Evolutionary conservation across 2,329 filamentous ascomycete genomes (phyloP), one percentile per base, ranked within the genome.

Genomic region (Apiospora sp.): DNA sequence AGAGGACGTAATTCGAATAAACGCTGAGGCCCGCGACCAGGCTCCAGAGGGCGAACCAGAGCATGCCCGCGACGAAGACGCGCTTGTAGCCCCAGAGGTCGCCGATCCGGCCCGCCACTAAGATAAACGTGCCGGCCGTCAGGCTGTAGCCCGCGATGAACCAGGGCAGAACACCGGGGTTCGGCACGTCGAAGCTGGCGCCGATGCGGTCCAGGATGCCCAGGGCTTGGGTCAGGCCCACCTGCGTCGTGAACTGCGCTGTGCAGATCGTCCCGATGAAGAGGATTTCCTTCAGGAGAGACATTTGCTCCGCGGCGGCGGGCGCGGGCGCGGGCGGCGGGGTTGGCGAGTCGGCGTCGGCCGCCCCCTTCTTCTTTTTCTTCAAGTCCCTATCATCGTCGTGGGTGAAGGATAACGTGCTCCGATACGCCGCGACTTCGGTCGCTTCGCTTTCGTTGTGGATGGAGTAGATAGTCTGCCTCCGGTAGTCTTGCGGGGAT

Each of bases 81-180:
- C 77, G 80, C 77, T 85, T 85, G 78, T 87, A 83, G 24, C 86
- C 86, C 74, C 82, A 86, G 2, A 85, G 78, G 72, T 86, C 84
- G 8, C 86, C 86, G 8, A 87, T 77, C 2, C 86, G 82, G 22
- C 86, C 86, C 19, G 82, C 82, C 68, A 85, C 79, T 10, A 87
- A 79, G 49, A 87, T 85, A 74, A 87, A 87, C 10, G 86, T 84
- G 2, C 86, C 85, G 10, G 76, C 82, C 61, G 79, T 84, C 75
- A 86, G 78, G 22, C 81, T 82, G 75, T 87, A 88, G 1, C 83
- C 86, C 0, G 86, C 85, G 10, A 85, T 78, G 68, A 85, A 81
- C 86, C 86, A 87, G 73, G 79, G 81, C 5, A 85, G 76, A 10
- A 84, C 76, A 1, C 81, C 82, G 0, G 81, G 75, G 22, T 84